Conservation (phyloP, 352 stramenopile species). For the Pseudoperonospora humuli region DNA sequence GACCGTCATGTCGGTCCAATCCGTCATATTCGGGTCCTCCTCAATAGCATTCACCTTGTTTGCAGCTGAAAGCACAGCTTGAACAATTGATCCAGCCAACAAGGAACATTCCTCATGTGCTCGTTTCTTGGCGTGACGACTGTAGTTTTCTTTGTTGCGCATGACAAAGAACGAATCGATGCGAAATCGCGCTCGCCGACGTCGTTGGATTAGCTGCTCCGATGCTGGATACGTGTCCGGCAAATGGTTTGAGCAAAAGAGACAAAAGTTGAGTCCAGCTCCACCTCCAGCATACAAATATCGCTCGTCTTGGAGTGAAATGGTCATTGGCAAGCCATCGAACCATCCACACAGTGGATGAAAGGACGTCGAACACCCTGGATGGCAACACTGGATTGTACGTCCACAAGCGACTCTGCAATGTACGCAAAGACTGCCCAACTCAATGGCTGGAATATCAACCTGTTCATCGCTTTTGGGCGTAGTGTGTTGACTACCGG, state of each 20-base stretch:
- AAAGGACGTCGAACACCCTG: conserved; percentile 51
- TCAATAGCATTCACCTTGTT: conserved; percentile 18
- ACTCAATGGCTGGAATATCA: conserved; percentile 15
- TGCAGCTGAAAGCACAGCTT: conserved; percentile 39
- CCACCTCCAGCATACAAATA: conserved; percentile 71
- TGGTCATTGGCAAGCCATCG: conserved; percentile 66
- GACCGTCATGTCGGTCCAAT: conserved; percentile 64
- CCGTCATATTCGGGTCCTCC: conserved; percentile 15
- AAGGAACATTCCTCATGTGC: conserved; percentile 27
- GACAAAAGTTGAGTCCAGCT: conserved; percentile 56
- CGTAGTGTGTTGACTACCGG: conserved; percentile 4
- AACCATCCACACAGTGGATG: conserved; percentile 85
- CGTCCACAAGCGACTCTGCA: conserved; percentile 71
- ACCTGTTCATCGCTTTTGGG: conserved; percentile 7
- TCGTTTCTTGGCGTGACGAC: conserved; percentile 9
- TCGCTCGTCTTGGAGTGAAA: conserved; percentile 33
- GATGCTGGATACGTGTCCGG: conserved; percentile 37
- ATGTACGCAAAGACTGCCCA: conserved; percentile 49
- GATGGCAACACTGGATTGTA: conserved; percentile 57
- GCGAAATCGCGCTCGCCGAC: conserved; percentile 50
- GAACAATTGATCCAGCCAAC: conserved; percentile 41
- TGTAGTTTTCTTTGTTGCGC: conserved; percentile 47
- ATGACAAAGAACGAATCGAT: conserved; percentile 68
- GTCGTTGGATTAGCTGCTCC: conserved; percentile 35
- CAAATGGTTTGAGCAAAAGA: conserved; percentile 57